phyloP scores from a whole-genome alignment of 352 stramenopile species.

The Phytophthora sp. region DNA sequence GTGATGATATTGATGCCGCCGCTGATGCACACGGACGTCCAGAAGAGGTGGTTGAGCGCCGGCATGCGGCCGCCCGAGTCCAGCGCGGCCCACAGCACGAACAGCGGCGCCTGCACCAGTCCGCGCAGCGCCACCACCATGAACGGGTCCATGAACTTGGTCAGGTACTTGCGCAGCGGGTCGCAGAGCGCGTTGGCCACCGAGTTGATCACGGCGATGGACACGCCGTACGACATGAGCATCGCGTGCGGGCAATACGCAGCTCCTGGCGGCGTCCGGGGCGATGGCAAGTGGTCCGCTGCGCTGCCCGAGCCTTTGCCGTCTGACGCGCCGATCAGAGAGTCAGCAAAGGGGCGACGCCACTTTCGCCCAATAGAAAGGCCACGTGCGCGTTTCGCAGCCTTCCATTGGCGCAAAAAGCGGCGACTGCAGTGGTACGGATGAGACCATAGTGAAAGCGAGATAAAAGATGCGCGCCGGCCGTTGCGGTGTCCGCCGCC shows the following conservation, averaged over 20 bases:
- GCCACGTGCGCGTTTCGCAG: not conserved
- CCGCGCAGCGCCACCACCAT: constrained; percentile 72
- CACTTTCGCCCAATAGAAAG: constrained; percentile 9
- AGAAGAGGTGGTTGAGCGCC: constrained; percentile 81
- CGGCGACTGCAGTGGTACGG: not conserved
- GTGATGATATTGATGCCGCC: constrained; percentile 81
- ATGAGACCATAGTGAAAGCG: constrained; percentile 15
- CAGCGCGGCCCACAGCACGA: constrained; percentile 67
- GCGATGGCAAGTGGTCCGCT: constrained; percentile 17
- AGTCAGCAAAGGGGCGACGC: constrained; percentile 16
- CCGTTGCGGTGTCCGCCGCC: not conserved
- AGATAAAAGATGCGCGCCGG: constrained; percentile 11
- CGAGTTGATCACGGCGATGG: constrained; percentile 82
- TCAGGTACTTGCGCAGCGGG: constrained; percentile 86
- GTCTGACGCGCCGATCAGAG: constrained; percentile 21
- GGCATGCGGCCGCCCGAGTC: constrained; percentile 60
- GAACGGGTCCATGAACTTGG: constrained; percentile 85
- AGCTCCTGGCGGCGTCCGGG: constrained; percentile 18
- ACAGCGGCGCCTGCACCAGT: constrained; percentile 74
- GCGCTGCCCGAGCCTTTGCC: constrained; percentile 16
- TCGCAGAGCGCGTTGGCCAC: constrained; percentile 81
- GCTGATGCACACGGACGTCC: constrained; percentile 77
- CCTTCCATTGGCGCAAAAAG: constrained; percentile 28
- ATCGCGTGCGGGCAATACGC: constrained; percentile 26
- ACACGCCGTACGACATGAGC: constrained; percentile 70